A percentile compares a stretch with the other conserved stretches of the same genome.
phyloP scores from a whole-genome alignment of 2,329 filamentous ascomycete genomes.

The Xylaria sp. region DNA sequence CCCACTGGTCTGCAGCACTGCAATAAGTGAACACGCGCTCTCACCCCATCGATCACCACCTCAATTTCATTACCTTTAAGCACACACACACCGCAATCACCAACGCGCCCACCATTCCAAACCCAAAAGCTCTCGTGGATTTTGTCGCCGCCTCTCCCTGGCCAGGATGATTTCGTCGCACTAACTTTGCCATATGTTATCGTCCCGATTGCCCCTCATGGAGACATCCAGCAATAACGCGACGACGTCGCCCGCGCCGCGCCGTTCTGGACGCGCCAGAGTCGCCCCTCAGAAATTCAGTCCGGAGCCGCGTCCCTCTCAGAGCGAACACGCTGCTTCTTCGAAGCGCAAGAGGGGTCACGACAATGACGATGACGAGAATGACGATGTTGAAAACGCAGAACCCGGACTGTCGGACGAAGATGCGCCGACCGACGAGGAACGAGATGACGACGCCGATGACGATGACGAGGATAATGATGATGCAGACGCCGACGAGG shows the following conservation, averaged over 20 bases:
- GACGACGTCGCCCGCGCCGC: conserved; percentile 63
- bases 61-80: background rate
- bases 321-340: conserved; percentile 53
- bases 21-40: conserved; percentile 25
- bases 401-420: conserved; percentile 58
- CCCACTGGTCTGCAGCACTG: conserved; percentile 31
- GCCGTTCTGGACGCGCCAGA: conserved; percentile 76
- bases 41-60: conserved; percentile 13
- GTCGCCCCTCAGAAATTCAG: conserved; percentile 69
- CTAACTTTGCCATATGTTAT: conserved; percentile 53
- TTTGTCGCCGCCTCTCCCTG: conserved; percentile 26
- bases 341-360: conserved; percentile 68
- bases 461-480: conserved; percentile 56
- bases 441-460: conserved; percentile 54
- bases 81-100: conserved; percentile 20
- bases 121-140: conserved; percentile 30
- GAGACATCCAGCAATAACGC: conserved; percentile 67
- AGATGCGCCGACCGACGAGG: conserved; percentile 51
- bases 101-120: conserved; percentile 35
- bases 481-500: conserved; percentile 57
- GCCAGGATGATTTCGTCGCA: conserved; percentile 44
- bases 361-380: conserved; percentile 32
- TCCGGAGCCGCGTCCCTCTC: conserved; percentile 57
- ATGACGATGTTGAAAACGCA: conserved; percentile 53
- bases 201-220: conserved; percentile 60